phyloP scores from a whole-genome alignment of 345 rosid genomes.

The Erucastrum elatum region DNA sequence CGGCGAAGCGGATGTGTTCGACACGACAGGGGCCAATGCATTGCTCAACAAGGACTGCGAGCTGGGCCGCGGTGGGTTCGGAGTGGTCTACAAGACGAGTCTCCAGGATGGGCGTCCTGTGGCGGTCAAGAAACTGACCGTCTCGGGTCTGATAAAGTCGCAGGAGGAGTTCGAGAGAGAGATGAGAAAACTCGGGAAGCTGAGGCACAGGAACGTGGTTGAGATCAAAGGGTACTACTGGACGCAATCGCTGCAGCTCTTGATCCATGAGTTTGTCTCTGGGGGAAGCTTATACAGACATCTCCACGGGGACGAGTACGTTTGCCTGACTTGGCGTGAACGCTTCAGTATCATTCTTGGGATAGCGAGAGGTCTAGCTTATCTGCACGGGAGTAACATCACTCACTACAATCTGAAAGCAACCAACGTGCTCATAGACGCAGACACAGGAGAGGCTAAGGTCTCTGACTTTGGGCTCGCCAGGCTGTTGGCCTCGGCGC shows the following conservation, averaged over 20 bases:
- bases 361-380: conserved; percentile 83
- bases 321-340: conserved; percentile 74
- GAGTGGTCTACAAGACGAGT: conserved; percentile 79
- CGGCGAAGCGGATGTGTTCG: conserved; percentile 77
- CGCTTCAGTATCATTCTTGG: conserved; percentile 82
- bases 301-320: conserved; percentile 56
- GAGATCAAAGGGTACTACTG: conserved; percentile 92
- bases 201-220: conserved; percentile 73
- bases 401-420: conserved; percentile 95
- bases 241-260: conserved; percentile 84
- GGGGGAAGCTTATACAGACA: conserved; percentile 76
- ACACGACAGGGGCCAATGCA: conserved; percentile 72
- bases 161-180: conserved; percentile 90
- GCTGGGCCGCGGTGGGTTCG: conserved; percentile 98
- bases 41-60: conserved; percentile 94
- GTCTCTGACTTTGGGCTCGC: conserved; percentile 92
- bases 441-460: conserved; percentile 65
- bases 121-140: conserved; percentile 93
- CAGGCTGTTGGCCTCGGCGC: conserved; percentile 60
- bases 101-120: conserved; percentile 80
- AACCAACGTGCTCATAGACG: conserved; percentile 77
- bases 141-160: conserved; percentile 76
- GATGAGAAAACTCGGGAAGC: conserved; percentile 70
- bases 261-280: conserved; percentile 74
- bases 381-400: conserved; percentile 68